Evolutionary conservation across 2,329 filamentous ascomycete genomes (phyloP).

Genomic region (Fusarium sp.): DNA sequence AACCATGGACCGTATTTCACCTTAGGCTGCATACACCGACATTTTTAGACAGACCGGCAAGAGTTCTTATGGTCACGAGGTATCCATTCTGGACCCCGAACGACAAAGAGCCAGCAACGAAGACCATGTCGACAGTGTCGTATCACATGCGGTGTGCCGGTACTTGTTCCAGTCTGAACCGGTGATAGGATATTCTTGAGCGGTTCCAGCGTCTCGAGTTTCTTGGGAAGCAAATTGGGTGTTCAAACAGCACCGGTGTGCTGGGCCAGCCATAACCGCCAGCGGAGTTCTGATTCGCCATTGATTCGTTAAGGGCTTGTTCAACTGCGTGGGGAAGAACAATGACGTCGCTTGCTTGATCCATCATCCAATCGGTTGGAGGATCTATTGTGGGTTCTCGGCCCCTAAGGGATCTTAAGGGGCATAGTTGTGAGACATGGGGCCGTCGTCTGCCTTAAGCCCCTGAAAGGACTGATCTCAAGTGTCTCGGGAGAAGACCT

Average conservation of each 20-base stretch:
- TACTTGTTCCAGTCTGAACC: slow-evolving; percentile 1
- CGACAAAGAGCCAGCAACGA: slow-evolving; percentile 13
- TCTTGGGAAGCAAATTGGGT: slow-evolving; percentile 24
- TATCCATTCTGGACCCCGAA: slow-evolving; percentile 22
- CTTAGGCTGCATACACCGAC: slow-evolving; percentile 41
- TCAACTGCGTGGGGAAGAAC: slow-evolving; percentile 35
- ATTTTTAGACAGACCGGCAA: slow-evolving; percentile 37
- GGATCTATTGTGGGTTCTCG: slow-evolving; percentile 30
- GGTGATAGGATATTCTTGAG: slow-evolving; percentile 17
- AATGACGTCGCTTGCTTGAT: slow-evolving; percentile 40
- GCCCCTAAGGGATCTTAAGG: slow-evolving; percentile 41
- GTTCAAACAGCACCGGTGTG: slow-evolving; percentile 38
- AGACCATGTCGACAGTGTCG: slow-evolving; percentile 26
- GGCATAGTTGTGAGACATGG: slow-evolving; percentile 41
- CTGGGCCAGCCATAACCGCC: slow-evolving; percentile 41
- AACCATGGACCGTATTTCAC: slow-evolving; percentile 13
- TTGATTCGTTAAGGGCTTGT: slow-evolving; percentile 13
- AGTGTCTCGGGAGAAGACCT: slow-evolving; percentile 27
- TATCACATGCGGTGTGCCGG: slow-evolving; percentile 37
- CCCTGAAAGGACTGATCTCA: slow-evolving; percentile 21
- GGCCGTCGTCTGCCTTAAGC: slow-evolving; percentile 23
- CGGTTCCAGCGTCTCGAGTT: slow-evolving; percentile 18
- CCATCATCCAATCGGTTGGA: slow-evolving; percentile 39
- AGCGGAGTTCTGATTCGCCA: slow-evolving; percentile 37
- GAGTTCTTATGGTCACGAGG: slow-evolving; percentile 34